Evolutionary conservation across 805 yeast species (phyloP).

Genomic region (Yarrowia bubula): DNA sequence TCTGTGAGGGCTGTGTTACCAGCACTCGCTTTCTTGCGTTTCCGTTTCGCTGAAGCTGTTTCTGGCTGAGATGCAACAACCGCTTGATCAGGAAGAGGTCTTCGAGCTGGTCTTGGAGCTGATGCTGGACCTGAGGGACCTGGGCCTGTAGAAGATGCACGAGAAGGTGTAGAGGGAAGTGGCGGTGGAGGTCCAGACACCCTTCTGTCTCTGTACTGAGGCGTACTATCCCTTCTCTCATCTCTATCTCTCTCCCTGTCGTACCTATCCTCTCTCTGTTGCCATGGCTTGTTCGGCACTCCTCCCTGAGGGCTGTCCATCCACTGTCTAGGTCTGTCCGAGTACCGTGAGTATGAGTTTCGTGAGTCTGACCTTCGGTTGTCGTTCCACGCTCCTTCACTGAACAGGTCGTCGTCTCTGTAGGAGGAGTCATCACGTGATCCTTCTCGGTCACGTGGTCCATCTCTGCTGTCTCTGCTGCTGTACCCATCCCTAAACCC

Average conservation of each 20-base stretch:
- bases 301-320: background rate
- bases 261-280: background rate
- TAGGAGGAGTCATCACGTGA: background rate
- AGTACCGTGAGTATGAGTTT: too few relatives aligned
- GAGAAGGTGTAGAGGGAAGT: background rate
- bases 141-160: background rate
- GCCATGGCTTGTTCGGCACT: background rate
- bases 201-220: background rate
- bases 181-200: background rate
- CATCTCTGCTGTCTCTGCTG: background rate
- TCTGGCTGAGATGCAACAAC: background rate
- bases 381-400: slow-evolving; percentile 8
- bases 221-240: background rate
- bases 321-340: background rate
- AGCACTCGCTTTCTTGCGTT: background rate
- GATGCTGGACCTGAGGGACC: background rate
- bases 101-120: background rate
- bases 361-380: background rate
- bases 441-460: background rate
- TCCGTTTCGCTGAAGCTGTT: background rate
- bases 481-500: background rate
- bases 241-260: background rate
- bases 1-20: background rate
- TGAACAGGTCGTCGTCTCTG: slow-evolving; percentile 1
- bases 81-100: background rate